Evolutionary conservation across 2,329 filamentous ascomycete genomes (phyloP).

Genomic region (Microcyclosporella mali): DNA sequence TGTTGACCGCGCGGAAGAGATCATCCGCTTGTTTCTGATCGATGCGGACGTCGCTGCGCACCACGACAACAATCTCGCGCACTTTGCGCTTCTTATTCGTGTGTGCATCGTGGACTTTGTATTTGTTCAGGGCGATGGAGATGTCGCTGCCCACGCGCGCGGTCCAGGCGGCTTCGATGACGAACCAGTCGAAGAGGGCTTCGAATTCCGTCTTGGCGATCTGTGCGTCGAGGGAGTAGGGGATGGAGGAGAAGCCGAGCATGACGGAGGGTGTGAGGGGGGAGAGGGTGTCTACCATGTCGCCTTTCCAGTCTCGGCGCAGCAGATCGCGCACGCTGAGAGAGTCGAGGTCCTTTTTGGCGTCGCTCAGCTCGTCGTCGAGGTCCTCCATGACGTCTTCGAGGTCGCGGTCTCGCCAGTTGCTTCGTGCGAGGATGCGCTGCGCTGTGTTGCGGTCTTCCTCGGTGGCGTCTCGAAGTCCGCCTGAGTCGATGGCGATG

Average conservation of each 20-base stretch:
- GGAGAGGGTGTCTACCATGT: constrained; percentile 43
- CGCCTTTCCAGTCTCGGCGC: constrained; percentile 45
- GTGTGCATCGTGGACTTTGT: constrained; percentile 35
- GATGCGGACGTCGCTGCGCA: constrained; percentile 42
- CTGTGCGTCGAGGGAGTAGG: constrained; percentile 43
- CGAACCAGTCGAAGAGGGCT: constrained; percentile 46
- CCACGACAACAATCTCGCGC: constrained; percentile 42
- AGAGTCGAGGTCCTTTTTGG: constrained; percentile 40
- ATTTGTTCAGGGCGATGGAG: constrained; percentile 42
- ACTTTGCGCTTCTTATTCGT: constrained; percentile 39
- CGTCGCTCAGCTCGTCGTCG: constrained; percentile 35
- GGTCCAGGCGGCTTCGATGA: constrained; percentile 45
- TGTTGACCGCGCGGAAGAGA: constrained; percentile 36
- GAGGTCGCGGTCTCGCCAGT: constrained; percentile 37
- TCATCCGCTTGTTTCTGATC: constrained; percentile 39
- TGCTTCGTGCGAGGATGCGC: constrained; percentile 38
- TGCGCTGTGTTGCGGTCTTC: constrained; percentile 36
- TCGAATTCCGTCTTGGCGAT: constrained; percentile 43
- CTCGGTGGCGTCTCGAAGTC: constrained; percentile 35
- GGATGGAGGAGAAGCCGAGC: constrained; percentile 43
- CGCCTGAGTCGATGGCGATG: constrained; percentile 43
- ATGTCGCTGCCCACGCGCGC: constrained; percentile 42
- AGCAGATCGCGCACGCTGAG: constrained; percentile 42
- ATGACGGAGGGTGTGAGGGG: constrained; percentile 42
- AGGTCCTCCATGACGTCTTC: constrained; percentile 40